Base-by-base conservation (phyloP, 2,329 filamentous ascomycete species). In the Alternaria metachromatica region DNA sequence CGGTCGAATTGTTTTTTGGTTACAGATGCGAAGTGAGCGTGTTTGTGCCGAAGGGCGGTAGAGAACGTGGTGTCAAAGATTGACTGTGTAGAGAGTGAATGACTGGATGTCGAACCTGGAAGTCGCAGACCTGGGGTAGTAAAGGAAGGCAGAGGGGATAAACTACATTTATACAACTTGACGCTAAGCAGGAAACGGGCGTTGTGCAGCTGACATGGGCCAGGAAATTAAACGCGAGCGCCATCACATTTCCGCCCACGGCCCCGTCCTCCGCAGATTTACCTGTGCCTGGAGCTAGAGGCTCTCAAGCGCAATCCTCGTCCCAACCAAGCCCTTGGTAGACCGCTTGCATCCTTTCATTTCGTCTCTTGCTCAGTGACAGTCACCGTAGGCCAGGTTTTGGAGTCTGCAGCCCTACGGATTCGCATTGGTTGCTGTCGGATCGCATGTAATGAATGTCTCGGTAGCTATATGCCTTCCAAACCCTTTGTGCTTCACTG, bases 401-500 rank as follows among this genome's bases (percentile, higher is more conserved):
- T 63, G 56, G 33, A 65, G 63, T 61, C 49, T 28, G 61, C 45
- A 21, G 55, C 60, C 48, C 59, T 43, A 51, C 54, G n/a, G 12
- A 56, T 45, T 11, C 28, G 58, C 57, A 70, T 63, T 73, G 68
- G 64, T 53, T 62, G 56, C 62, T 54, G 55, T n/a, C 11, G 43
- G n/a, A 10, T 41, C 15, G 50, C 30, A 44, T 30, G 33, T 45
- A 30, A 50, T 45, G 69, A 68, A 43, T 69, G 65, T 72, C n/a
- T 44, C 43, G 74, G 76, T 70, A 81, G 86, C 81, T 86, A 86
- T 76, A 80, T 87, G 71, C 13, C 51, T 37, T 41, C 58, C 37
- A 33, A 41, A 37, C 49, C 23, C 49, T 25, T 53, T 23, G 49
- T 53, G 49, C 49, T 53, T 53, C 49, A 53, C 33, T 37, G 25